These are phyloP conservation scores for Cyclotella baltica DNA, from an alignment of 108 stramenopile species.

Conservation along the genomic window DNA sequence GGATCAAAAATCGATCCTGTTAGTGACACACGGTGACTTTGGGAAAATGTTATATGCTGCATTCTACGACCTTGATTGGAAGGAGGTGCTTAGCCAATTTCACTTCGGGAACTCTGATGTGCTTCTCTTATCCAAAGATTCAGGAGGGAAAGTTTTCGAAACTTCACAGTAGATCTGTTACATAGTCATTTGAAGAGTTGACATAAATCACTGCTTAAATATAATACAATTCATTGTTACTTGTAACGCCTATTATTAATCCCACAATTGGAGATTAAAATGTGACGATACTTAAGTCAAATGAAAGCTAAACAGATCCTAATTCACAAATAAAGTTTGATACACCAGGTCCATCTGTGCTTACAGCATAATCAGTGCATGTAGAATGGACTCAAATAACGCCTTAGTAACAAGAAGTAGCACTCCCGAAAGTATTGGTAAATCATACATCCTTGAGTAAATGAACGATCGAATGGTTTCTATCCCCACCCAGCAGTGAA, in stretches of 20 bases:
- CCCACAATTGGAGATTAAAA: too few species aligned
- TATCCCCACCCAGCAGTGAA: too few species aligned
- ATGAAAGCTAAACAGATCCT: too few species aligned
- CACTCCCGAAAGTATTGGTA: neutral
- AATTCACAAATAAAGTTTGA: too few species aligned
- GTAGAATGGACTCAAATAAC: neutral
- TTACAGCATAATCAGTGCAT: constrained; percentile 1
- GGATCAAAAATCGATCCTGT: constrained; percentile 25
- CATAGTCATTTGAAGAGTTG: neutral
- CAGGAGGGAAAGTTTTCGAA: constrained; percentile 54
- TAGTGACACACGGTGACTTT: constrained; percentile 68
- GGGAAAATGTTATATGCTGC: constrained; percentile 68
- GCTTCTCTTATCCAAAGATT: constrained; percentile 48
- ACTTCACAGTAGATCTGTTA: constrained; percentile 38
- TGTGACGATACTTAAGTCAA: too few species aligned
- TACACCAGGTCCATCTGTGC: too few species aligned
- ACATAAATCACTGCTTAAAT: neutral
- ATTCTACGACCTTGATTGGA: constrained; percentile 58
- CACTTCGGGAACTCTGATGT: constrained; percentile 66
- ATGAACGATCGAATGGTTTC: too few species aligned
- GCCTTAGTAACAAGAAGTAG: neutral
- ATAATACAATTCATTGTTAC: too few species aligned
- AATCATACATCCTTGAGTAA: neutral
- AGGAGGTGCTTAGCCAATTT: constrained; percentile 58
- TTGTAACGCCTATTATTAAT: too few species aligned